Conservation (phyloP, 495 filamentous ascomycete genomes). For the Neurospora sp. region DNA sequence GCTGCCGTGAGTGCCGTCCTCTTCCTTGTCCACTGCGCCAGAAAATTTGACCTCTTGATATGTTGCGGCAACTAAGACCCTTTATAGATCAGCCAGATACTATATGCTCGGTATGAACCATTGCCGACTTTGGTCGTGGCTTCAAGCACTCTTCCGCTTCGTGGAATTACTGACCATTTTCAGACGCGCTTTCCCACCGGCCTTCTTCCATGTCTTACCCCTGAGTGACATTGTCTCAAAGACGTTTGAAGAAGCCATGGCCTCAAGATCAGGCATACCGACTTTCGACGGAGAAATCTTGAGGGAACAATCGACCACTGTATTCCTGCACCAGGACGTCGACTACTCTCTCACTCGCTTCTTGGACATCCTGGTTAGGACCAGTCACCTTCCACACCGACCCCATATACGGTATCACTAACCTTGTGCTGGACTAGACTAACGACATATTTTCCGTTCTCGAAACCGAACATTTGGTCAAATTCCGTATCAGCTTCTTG, state of each 20-base stretch:
- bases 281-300: slow-evolving; percentile 4
- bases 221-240: neutral
- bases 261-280: slow-evolving; percentile 1
- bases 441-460: slow-evolving; percentile 15
- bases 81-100: slow-evolving; percentile 15
- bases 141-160: neutral
- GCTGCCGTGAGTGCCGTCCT: slow-evolving; percentile 8
- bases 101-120: slow-evolving; percentile 12
- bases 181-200: slow-evolving; percentile 12
- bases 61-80: neutral
- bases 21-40: neutral
- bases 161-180: neutral
- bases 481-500: slow-evolving; percentile 13
- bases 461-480: slow-evolving; percentile 11
- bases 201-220: slow-evolving; percentile 12
- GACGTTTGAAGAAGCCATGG: slow-evolving; percentile 11
- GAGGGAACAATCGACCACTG: slow-evolving; percentile 3
- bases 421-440: neutral
- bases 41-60: neutral
- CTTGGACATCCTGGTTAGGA: slow-evolving; percentile 13
- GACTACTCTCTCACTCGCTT: slow-evolving; percentile 8
- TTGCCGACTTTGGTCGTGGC: neutral
- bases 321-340: slow-evolving; percentile 7
- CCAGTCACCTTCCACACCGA: neutral
- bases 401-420: neutral